A percentile compares a stretch with the other conserved stretches of the same genome.
These are phyloP conservation scores for Pyricularia sp. DNA, from an alignment of 2,329 filamentous ascomycete genomes.

Conservation along the genomic window DNA sequence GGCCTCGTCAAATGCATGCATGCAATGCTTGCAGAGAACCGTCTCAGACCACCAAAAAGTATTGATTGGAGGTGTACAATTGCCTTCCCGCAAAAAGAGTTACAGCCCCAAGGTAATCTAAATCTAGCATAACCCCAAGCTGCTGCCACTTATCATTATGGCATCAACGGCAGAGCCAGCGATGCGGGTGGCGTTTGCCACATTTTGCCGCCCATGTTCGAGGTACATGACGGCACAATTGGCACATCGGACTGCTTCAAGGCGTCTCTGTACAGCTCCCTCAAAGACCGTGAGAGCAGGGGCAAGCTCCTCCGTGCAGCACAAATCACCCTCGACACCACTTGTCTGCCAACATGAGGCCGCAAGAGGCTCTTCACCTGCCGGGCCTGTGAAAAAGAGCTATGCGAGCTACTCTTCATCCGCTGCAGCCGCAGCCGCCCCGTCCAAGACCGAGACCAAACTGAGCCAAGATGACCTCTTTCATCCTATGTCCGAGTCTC, in stretches of 20 bases:
- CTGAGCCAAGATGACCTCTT: slow-evolving; percentile 77
- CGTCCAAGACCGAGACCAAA: slow-evolving; percentile 15
- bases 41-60: not conserved
- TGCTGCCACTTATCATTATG: slow-evolving; percentile 9
- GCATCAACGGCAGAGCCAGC: slow-evolving; percentile 23
- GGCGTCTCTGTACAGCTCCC: slow-evolving; percentile 4
- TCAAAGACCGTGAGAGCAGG: slow-evolving; percentile 13
- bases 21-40: not conserved
- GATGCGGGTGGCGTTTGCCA: slow-evolving; percentile 28
- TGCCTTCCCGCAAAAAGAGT: not conserved
- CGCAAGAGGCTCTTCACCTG: slow-evolving; percentile 15
- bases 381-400: not conserved
- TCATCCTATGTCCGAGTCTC: slow-evolving; percentile 83
- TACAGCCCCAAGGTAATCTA: not conserved
- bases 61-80: not conserved
- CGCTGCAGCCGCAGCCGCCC: slow-evolving; percentile 12
- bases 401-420: slow-evolving; percentile 3
- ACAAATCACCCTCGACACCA: not conserved
- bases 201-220: slow-evolving; percentile 30
- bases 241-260: not conserved
- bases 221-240: slow-evolving; percentile 16
- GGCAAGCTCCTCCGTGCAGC: not conserved
- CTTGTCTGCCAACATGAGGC: not conserved
- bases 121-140: not conserved
- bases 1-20: not conserved